phyloP scores from a whole-genome alignment of 352 stramenopile genomes.

The Phytopythium kandeliae region DNA sequence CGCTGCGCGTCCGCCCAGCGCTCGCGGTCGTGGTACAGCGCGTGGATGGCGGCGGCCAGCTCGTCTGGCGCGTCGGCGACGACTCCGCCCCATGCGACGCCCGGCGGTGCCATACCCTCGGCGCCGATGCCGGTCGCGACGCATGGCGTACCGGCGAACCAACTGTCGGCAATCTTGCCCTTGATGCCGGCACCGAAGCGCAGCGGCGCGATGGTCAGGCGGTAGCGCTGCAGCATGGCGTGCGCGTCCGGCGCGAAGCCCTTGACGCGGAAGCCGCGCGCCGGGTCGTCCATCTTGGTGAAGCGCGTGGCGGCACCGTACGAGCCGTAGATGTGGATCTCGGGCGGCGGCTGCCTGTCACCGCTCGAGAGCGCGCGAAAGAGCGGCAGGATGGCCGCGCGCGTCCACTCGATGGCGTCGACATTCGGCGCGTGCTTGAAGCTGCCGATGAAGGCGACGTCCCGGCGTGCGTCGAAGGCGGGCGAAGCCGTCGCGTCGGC shows the following conservation, averaged over 20 bases:
- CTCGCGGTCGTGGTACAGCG: slow-evolving; percentile 35
- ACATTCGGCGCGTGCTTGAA: slow-evolving; percentile 92
- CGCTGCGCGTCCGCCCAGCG: slow-evolving; percentile 32
- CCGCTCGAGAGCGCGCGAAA: slow-evolving; percentile 35
- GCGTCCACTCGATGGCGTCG: slow-evolving; percentile 82
- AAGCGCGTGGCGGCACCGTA: slow-evolving; percentile 53
- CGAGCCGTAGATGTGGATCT: slow-evolving; percentile 87
- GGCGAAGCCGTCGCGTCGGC: slow-evolving; percentile 14
- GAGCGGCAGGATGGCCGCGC: slow-evolving; percentile 56
- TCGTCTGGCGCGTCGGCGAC: slow-evolving; percentile 31
- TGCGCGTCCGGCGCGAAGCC: slow-evolving; percentile 78
- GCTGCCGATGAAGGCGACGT: slow-evolving; percentile 89
- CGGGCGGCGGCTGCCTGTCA: slow-evolving; percentile 5
- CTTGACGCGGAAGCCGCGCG: slow-evolving; percentile 58
- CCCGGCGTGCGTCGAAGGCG: slow-evolving; percentile 22
- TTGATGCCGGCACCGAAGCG: slow-evolving; percentile 94
- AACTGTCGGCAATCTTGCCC: slow-evolving; percentile 93
- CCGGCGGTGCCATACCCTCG: slow-evolving; percentile 67
- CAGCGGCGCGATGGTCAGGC: slow-evolving; percentile 85
- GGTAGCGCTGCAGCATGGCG: slow-evolving; percentile 56
- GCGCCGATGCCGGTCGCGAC: slow-evolving; percentile 86
- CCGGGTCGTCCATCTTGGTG: slow-evolving; percentile 42
- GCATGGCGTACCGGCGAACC: slow-evolving; percentile 86
- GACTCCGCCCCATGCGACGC: slow-evolving; percentile 39
- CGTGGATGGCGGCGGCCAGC: slow-evolving; percentile 41